Conservation (phyloP, 805 yeast species). For the Alloascoidea hylecoeti region DNA sequence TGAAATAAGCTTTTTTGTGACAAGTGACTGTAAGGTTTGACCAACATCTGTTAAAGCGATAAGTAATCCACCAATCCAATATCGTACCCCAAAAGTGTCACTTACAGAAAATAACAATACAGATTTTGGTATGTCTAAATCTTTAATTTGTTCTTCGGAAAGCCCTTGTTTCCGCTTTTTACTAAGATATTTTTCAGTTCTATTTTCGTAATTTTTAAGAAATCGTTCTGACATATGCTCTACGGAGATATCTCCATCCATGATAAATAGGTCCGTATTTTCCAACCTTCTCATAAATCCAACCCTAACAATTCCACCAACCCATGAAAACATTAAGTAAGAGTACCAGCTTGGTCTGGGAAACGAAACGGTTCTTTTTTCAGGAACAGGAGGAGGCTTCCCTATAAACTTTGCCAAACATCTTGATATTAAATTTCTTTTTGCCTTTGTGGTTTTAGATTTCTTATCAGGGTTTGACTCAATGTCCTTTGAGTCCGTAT, state of each 20-base stretch:
- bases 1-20: slow-evolving; percentile 48
- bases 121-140: slow-evolving; percentile 8
- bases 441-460: too few species aligned
- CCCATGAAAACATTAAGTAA: neutral
- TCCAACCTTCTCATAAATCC: slow-evolving; percentile 54
- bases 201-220: slow-evolving; percentile 14
- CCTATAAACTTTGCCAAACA: too few species aligned
- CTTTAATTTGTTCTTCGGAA: slow-evolving; percentile 8
- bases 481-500: too few species aligned
- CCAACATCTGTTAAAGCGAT: slow-evolving; percentile 18
- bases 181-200: slow-evolving; percentile 12
- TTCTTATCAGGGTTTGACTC: too few species aligned
- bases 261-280: slow-evolving; percentile 36
- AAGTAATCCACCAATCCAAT: slow-evolving; percentile 19
- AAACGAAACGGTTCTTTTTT: neutral
- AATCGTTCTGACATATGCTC: slow-evolving; percentile 22
- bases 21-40: slow-evolving; percentile 46
- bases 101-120: slow-evolving; percentile 18
- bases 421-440: too few species aligned
- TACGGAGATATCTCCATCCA: slow-evolving; percentile 22
- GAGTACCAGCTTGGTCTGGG: neutral
- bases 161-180: slow-evolving; percentile 12
- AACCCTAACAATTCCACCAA: slow-evolving; percentile 9
- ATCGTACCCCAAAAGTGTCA: slow-evolving; percentile 18
- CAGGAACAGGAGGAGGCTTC: neutral